Evolutionary conservation across 306 rosid genomes (phyloP).

Genomic region (Corylus heterophylla): DNA sequence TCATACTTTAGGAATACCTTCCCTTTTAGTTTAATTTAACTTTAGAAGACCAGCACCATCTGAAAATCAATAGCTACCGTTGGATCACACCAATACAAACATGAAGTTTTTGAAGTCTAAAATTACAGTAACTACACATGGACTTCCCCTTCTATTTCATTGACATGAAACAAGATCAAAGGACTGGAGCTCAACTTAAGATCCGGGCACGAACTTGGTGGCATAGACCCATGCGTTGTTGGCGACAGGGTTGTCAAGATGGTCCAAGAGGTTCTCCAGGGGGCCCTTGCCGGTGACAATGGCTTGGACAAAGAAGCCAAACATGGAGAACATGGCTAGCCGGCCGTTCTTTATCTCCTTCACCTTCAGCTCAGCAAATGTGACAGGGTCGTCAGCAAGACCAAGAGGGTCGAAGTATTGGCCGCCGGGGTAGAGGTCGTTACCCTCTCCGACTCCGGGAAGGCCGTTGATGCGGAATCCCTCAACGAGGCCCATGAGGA

Average conservation of each 20-base stretch:
- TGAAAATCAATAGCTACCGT: not conserved
- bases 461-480: conserved; percentile 93
- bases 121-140: conserved; percentile 11
- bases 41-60: not conserved
- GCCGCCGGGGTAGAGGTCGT: conserved; percentile 86
- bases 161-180: conserved; percentile 6
- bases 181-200: conserved; percentile 29
- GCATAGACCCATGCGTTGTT: conserved; percentile 96
- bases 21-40: too few relatives aligned
- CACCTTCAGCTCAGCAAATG: conserved; percentile 86
- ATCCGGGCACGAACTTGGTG: conserved; percentile 86
- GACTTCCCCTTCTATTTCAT: conserved; percentile 16
- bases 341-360: conserved; percentile 91
- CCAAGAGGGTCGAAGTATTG: conserved; percentile 93
- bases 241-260: conserved; percentile 88
- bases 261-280: conserved; percentile 83
- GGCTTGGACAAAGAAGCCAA: conserved; percentile 96
- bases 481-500: conserved; percentile 89
- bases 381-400: conserved; percentile 80
- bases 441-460: conserved; percentile 83
- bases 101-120: not conserved
- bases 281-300: conserved; percentile 94
- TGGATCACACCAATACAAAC: not conserved
- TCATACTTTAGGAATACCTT: not conserved
- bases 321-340: conserved; percentile 93